Evolutionary conservation across 179 eudicot genomes (phyloP), one percentile per base, ranked within the genome.

Genomic region (Drosera spatulata): DNA sequence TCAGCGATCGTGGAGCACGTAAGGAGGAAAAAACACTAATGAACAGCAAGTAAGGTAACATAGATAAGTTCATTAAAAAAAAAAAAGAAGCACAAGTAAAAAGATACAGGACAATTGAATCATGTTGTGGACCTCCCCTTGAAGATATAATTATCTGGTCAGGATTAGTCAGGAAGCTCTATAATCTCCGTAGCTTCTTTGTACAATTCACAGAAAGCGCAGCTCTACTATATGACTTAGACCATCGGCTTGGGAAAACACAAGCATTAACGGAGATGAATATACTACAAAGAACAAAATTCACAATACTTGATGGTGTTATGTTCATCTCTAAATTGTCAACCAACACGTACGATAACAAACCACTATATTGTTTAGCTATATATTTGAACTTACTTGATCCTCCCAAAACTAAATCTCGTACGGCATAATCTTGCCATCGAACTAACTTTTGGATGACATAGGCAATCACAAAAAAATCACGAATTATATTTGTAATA

Each of bases 281-380:
- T 46, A 84, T 83, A 6, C 71, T 73, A 48, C 75, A 54, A 37
- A 59, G 70, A 71, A 85, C 56, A 61, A 85, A 83, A 3, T 77
- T 65, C 65, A 63, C 51, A 61, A 85, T 67, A 45, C 78, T 58
- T 41, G 75, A 59, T 14, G 84, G 56, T 45, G 78, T 65, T 22
- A 79, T 40, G 65, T 77, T 75, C 70, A 40, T 79, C 77, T 85
- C 93, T 75, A 85, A 64, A 62, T 85, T 83, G 39, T 79, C 82
- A 13, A 85, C 61, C 42, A 79, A 4, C 82, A 46, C 40, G 60
- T 71, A 62, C 57, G 63, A n/a, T n/a, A n/a, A 61, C 4, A 60
- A 68, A 50, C 43, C 65, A 14, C 57, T 74, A 62, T 10, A 10
- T 56, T 62, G 57, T 55, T 14, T 60, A 5, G 40, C 13, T 33